Evolutionary conservation across 2,329 filamentous ascomycete species (phyloP).

Genomic region (Lecanicillium sp.): DNA sequence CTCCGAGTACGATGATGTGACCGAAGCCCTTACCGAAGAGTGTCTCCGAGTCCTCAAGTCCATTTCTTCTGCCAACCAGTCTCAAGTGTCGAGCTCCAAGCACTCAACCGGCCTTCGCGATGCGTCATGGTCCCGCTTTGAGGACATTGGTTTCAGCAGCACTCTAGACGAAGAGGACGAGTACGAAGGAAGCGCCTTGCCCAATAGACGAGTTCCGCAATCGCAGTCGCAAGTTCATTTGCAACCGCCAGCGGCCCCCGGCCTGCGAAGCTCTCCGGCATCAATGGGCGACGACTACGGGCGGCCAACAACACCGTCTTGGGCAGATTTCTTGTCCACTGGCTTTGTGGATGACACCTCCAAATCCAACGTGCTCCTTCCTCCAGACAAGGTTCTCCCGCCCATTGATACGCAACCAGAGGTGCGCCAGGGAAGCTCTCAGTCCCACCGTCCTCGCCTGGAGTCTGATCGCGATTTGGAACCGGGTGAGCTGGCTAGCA

Average conservation of each 20-base stretch:
- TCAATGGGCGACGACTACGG: conserved; percentile 61
- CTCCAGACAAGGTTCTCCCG: conserved; percentile 84
- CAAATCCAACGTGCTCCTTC: conserved; percentile 67
- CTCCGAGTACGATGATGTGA: conserved; percentile 81
- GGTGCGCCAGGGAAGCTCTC: conserved; percentile 73
- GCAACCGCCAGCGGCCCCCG: conserved; percentile 18
- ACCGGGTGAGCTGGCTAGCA: conserved; percentile 90
- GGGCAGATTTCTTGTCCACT: conserved; percentile 94
- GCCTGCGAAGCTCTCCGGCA: conserved; percentile 57
- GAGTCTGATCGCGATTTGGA: conserved; percentile 64
- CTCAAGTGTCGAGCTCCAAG: conserved; percentile 62
- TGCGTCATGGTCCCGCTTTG: conserved; percentile 93
- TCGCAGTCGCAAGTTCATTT: not conserved
- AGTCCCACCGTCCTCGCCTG: conserved; percentile 70
- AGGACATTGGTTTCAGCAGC: conserved; percentile 85
- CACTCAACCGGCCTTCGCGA: conserved; percentile 69
- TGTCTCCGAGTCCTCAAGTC: conserved; percentile 83
- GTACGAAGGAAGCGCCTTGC: conserved; percentile 46
- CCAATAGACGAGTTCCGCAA: conserved; percentile 27
- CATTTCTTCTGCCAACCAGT: conserved; percentile 84
- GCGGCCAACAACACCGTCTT: conserved; percentile 90
- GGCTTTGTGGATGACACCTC: conserved; percentile 77
- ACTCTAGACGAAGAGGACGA: conserved; percentile 64
- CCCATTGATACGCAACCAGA: conserved; percentile 59
- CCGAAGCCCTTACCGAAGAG: conserved; percentile 84